Evolutionary conservation across 495 filamentous ascomycete species (phyloP), one percentile per base, ranked within the genome.

Genomic region (Durotheca rogersii): DNA sequence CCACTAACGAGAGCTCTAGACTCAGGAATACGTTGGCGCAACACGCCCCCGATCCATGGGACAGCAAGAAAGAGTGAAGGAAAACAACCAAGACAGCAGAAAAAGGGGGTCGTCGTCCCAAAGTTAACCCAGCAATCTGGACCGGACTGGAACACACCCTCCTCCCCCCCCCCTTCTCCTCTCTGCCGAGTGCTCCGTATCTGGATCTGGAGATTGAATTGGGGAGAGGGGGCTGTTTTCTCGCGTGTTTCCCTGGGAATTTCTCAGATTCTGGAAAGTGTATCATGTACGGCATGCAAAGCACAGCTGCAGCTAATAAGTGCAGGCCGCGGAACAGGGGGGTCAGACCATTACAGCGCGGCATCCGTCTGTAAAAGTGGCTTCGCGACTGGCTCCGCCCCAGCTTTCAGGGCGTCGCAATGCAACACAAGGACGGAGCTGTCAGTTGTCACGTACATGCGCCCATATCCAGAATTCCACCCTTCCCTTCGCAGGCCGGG

Each of bases 151-250:
- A n/a, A n/a, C n/a, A n/a, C n/a, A n/a, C n/a, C n/a, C n/a, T n/a
- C n/a, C n/a, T n/a, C n/a, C n/a, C n/a, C n/a, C n/a, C 41, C 53
- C 53, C 44, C 46, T 47, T 34, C 36, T 37, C 42, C 39, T 39
- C 52, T 52, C 39, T 53, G 47, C 57, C 52, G 57, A 60, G 52
- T 25, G 47, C 19, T 56, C 57, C 57, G 47, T 60, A 60, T 51
- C 57, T 60, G 47, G 57, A 60, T 60, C 57, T 59, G 46, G 50
- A 59, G 56, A 59, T 59, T 59, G 55, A 51, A 38, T 51, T 50
- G 50, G 32, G 43, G 32, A 29, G 12, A 27, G 47, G 54, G 53
- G 51, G 37, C 31, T 41, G 31, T 34, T 49, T 47, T 39, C 42
- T 58, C 49, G 49, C 50, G 50, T 59, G 50, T 38, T 40, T 59